Conservation (phyloP, 306 rosid species). For the Cotoneaster glaucophyllus region DNA sequence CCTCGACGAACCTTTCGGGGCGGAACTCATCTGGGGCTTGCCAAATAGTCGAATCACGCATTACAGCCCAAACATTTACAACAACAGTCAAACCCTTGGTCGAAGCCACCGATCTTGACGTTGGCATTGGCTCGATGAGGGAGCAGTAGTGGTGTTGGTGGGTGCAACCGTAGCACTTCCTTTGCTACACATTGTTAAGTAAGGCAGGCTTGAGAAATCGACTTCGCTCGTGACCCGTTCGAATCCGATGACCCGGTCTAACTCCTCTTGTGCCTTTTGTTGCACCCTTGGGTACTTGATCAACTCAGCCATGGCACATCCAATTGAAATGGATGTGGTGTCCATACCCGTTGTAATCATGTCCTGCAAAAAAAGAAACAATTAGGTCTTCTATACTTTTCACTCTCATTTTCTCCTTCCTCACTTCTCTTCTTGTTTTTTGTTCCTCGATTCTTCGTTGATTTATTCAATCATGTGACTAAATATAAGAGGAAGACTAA, state of each 20-base stretch:
- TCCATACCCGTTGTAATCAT: slow-evolving; percentile 91
- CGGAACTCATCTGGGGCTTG: slow-evolving; percentile 47
- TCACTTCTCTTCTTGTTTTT: too few relatives aligned
- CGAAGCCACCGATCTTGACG: slow-evolving; percentile 76
- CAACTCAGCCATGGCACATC: slow-evolving; percentile 88
- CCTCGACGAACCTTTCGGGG: slow-evolving; percentile 72
- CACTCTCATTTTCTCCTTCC: too few relatives aligned
- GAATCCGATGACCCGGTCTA: slow-evolving; percentile 55
- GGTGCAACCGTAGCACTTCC: slow-evolving; percentile 71
- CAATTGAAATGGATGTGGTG: slow-evolving; percentile 65
- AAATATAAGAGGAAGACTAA: too few relatives aligned
- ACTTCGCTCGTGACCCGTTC: slow-evolving; percentile 53
- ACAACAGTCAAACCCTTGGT: slow-evolving; percentile 77
- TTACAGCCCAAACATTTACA: slow-evolving; percentile 82
- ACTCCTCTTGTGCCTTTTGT: slow-evolving; percentile 72
- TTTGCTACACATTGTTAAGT: slow-evolving; percentile 47
- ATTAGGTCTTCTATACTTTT: too few relatives aligned
- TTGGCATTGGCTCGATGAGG: slow-evolving; percentile 63
- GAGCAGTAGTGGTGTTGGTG: slow-evolving; percentile 87
- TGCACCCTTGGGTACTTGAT: slow-evolving; percentile 72
- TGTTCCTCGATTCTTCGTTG: too few relatives aligned
- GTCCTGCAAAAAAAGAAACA: slow-evolving; percentile 32
- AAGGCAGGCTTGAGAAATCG: slow-evolving; percentile 62
- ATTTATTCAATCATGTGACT: too few relatives aligned
- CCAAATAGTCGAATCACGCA: slow-evolving; percentile 62